Base-by-base conservation (phyloP, 768 basidiomycete genomes). In the Terana coerulea region DNA sequence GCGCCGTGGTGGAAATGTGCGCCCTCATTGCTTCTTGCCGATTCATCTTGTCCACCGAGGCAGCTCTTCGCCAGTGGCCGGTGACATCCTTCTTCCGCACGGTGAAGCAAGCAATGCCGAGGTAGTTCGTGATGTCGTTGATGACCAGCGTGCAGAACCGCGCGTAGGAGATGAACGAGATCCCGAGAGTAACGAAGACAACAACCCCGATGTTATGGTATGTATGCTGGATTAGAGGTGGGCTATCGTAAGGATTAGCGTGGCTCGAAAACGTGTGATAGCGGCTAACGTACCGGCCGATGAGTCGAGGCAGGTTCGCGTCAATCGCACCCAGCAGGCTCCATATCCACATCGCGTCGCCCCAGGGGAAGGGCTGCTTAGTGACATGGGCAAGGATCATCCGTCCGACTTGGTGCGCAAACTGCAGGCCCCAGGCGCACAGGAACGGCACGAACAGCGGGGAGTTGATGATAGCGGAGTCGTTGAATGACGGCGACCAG, bases 331-430 rank as follows among this genome's bases (percentile, higher is more conserved):
- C 88, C 12, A 91, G 62, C 2, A 82, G 64, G 55, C 81, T 89
- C 83, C 87, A 90, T 7, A 91, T 66, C 85, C 94, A 95, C 66
- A 95, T 80, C 61, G 78, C 80, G 64, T 95, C 89, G 81, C 88
- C 94, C 63, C 78, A 73, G 0, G 97, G 97, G 74, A 98, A 95
- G 4, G 81, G 72, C 37, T 78, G 73, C 56, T 81, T 83, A 46
- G 95, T 94, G 25, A 97, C 83, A 67, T 98, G 97, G 1, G 94
- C 90, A 40, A 97, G 72, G 61, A 98, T 98, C 76, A 98, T 88
- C 58, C 86, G 74, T 10, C 92, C 91, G 31, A 97, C 95, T 64
- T 94, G 86, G 57, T 91, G 89, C 25, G 88, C 86, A 58, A 91
- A 91, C 67, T 90, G 88, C 47, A 90, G 67, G n/a, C 94, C 95